Base-by-base conservation (phyloP, 23 red algal genomes). In the Gracilaria gracilis region DNA sequence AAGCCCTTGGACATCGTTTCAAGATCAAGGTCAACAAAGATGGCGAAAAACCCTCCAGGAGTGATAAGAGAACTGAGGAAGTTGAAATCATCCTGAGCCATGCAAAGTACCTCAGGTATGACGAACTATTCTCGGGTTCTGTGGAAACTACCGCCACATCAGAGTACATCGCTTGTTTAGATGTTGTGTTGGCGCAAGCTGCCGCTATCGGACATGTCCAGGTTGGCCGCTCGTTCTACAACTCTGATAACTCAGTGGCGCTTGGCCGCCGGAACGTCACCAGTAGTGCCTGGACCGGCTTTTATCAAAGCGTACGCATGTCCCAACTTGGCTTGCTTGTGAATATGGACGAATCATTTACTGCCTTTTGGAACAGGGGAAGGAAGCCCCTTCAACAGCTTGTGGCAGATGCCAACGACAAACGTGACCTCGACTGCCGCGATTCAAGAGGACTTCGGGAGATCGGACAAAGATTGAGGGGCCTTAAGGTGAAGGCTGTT, bases 171-270 rank as follows among this genome's bases (percentile, higher is more conserved):
- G 48, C 64, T 20, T 77, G 75, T 29, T 34, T 92, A 35, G 89
- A 92, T 64, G 89, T 84, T 44, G 79, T 84, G 59, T 50, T 92
- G 21, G 77, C 79, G 33, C 69, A 75, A 25, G 69, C 33, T 29
- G 54, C 78, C 23, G 40, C 47, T 27, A 28, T 24, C 1, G 28
- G 42, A 15, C 69, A 84, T 84, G 89, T 92, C 0, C 79, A 92
- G 65, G 89, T 92, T 44, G 89, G 89, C 32, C 89, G 89, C 55
- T 84, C 79, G 19, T 92, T 92, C 66, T 92, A 92, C 69, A 75
- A 24, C 38, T 40, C 38, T 16, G 77, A 57, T 9, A 39, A 55
- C 27, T 25, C 62, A 31, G 33, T 24, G 24, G 17, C 9, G 7
- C 89, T 92, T 11, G 78, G 79, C 23, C 38, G 77, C 15, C 38